Conservation (phyloP, 768 basidiomycete genomes). For the Boletus coccyginus region DNA sequence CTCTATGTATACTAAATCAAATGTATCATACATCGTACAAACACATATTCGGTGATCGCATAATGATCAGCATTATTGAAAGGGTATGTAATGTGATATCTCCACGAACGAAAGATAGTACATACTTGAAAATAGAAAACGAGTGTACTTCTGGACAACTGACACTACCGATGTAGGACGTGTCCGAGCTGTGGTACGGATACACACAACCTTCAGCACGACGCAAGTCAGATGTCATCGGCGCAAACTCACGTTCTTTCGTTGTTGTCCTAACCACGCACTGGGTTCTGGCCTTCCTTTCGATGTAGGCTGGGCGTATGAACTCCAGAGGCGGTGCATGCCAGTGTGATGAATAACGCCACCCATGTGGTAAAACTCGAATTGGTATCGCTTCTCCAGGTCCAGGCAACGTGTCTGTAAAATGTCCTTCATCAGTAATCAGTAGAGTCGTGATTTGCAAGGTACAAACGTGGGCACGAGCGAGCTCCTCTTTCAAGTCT, state of each 20-base stretch:
- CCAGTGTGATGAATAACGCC: conserved; percentile 70
- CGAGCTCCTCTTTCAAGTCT: conserved; percentile 61
- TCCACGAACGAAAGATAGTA: conserved; percentile 5
- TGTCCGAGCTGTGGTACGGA: conserved; percentile 26
- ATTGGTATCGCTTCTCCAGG: conserved; percentile 56
- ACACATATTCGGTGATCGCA: background rate
- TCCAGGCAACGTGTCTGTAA: conserved; percentile 51
- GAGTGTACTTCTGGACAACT: background rate
- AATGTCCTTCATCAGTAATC: background rate
- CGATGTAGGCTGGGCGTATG: conserved; percentile 50
- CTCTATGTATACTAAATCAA: background rate
- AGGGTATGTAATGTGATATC: conserved; percentile 11
- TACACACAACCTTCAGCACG: background rate
- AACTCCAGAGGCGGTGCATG: conserved; percentile 59
- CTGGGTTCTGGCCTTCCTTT: conserved; percentile 47
- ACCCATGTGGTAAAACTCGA: conserved; percentile 82
- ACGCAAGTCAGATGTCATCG: background rate
- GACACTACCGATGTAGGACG: conserved; percentile 23
- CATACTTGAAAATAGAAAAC: background rate
- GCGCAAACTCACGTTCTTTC: conserved; percentile 40
- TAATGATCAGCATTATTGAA: conserved; percentile 8
- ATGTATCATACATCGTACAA: conserved; percentile 8
- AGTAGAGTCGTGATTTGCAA: background rate
- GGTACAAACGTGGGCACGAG: conserved; percentile 48
- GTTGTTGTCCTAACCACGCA: conserved; percentile 71